Evolutionary conservation across 2,329 filamentous ascomycete genomes (phyloP), one percentile per base, ranked within the genome.

Genomic region (Fusarium nematophilum): DNA sequence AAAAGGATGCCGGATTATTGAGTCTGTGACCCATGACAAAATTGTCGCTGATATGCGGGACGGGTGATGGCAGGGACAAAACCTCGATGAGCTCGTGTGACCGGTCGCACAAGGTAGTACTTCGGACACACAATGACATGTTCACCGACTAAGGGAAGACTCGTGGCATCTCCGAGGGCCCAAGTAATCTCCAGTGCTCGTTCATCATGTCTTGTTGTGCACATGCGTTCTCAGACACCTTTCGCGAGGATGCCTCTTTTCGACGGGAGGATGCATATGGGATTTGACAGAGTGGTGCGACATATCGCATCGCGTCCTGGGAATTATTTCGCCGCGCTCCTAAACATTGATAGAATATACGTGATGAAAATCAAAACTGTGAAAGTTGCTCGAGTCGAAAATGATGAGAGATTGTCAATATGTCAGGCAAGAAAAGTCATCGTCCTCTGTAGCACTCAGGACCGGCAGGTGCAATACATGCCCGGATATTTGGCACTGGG

Each of bases 61-160:
- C 61, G 61, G 61, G 45, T 65, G 61, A 64, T 64, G 61, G 53
- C 61, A 64, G 65, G 57, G 52, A 5, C 53, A 33, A 46, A 48
- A 59, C 42, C 29, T 62, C 57, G 61, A 64, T 64, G 53, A 58
- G 52, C 29, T 45, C 47, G 56, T 59, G 45, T 36, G 23, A 65
- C 44, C 21, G 17, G 48, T 62, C 36, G 49, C 45, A 56, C 57
- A 45, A 34, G 18, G 11, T 26, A 18, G 40, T 30, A 15, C 17
- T 25, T 14, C 18, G 38, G 34, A 38, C 30, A 52, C 40, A 36
- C 17, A 50, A 54, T 45, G 33, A 47, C 60, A 47, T 44, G 27
- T 13, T 40, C 29, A 26, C 29, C 11, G 17, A 27, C 33, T 26
- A 36, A 30, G 10, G 3, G 38, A 27, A 10, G 18, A 18, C 14